These are phyloP conservation scores for Noccaea bulbosa DNA, from an alignment of 345 rosid genomes.

Conservation along the genomic window DNA sequence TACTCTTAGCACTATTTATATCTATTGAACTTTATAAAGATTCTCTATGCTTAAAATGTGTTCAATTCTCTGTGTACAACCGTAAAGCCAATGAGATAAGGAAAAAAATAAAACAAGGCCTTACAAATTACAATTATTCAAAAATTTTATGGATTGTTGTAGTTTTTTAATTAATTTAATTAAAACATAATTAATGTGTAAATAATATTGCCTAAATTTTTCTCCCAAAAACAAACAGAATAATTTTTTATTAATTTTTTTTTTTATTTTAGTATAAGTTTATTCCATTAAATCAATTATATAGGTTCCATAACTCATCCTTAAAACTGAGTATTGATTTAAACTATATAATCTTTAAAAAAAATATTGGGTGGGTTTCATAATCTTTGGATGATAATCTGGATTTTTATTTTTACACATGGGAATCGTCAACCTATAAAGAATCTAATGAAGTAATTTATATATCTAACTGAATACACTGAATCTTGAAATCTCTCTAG, in stretches of 20 bases:
- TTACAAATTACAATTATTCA: neutral
- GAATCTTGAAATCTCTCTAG: neutral
- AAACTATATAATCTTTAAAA: neutral
- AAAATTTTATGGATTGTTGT: neutral
- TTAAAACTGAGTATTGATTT: neutral
- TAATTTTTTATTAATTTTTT: too few species aligned
- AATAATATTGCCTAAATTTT: neutral
- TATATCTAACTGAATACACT: neutral
- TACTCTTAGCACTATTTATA: slow-evolving; percentile 37
- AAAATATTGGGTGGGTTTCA: neutral
- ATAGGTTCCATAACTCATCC: neutral
- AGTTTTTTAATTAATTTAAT: too few species aligned
- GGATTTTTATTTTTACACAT: neutral
- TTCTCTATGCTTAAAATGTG: slow-evolving; percentile 40
- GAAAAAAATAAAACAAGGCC: neutral
- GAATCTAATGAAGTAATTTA: neutral
- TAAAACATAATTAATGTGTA: neutral
- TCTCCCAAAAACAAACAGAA: neutral
- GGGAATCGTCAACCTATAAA: neutral
- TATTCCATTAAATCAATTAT: neutral
- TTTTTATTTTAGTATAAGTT: neutral
- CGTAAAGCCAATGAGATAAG: slow-evolving; percentile 17
- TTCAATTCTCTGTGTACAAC: slow-evolving; percentile 33
- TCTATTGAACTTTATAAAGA: slow-evolving; percentile 5
- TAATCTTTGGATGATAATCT: neutral